phyloP scores from a whole-genome alignment of 2,329 filamentous ascomycete species.

The Pyricularia grisea region DNA sequence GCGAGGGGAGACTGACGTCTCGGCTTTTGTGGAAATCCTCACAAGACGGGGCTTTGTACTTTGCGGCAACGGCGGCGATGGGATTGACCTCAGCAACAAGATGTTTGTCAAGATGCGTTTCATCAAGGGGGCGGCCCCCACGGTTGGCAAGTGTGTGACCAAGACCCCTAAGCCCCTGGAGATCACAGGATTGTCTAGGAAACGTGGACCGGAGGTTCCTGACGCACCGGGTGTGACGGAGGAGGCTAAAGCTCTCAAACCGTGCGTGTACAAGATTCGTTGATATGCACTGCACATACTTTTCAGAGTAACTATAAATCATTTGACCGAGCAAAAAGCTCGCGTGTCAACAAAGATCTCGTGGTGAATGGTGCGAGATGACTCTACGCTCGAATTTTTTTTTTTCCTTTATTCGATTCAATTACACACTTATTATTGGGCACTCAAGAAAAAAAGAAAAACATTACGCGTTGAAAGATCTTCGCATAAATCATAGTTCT shows the following conservation, averaged over 20 bases:
- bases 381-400: neutral
- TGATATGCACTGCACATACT: slow-evolving; percentile 27
- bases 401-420: neutral
- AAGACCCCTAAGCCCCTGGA: slow-evolving; percentile 25
- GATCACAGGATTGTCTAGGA: slow-evolving; percentile 23
- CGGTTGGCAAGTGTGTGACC: slow-evolving; percentile 62
- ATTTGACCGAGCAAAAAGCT: neutral
- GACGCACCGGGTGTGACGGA: slow-evolving; percentile 46
- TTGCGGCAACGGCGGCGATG: slow-evolving; percentile 50
- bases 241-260: slow-evolving; percentile 67
- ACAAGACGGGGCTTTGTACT: slow-evolving; percentile 76
- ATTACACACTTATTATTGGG: neutral
- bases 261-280: slow-evolving; percentile 90
- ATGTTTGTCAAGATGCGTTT: slow-evolving; percentile 99
- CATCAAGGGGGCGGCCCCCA: slow-evolving; percentile 68
- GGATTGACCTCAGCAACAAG: slow-evolving; percentile 79
- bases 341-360: neutral
- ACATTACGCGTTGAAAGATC: neutral
- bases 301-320: neutral
- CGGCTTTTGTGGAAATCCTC: slow-evolving; percentile 77
- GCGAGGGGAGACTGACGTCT: slow-evolving; percentile 72
- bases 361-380: neutral
- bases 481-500: neutral
- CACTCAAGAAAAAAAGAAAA: neutral
- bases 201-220: slow-evolving; percentile 50